Base-by-base conservation (phyloP, 1,139 yeast genomes). In the Suhomyces yuchorum region DNA sequence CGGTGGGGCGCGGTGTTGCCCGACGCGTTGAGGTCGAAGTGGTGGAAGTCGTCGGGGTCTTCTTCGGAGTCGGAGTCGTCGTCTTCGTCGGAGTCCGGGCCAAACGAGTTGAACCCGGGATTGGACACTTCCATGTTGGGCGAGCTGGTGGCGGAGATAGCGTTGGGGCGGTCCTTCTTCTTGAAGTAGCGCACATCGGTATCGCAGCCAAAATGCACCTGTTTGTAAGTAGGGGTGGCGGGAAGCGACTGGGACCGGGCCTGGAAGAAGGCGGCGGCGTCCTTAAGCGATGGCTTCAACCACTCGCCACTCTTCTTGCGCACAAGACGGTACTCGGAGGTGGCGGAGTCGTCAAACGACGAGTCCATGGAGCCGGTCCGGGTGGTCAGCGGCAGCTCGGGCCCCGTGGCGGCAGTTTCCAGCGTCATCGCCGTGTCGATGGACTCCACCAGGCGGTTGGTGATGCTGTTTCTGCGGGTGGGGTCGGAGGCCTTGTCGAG, bases 221-320 rank as follows among this genome's bases (percentile, higher is more conserved):
- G 83, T 55, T 89, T 89, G 52, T 77, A 75, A 17, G 87, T 80
- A 0, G 88, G 87, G 3, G 95, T 85, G 0, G 86, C 71, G 2
- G 96, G 96, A 70, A 87, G 76, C 11, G 91, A 84, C 55, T 77
- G 75, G 30, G 77, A 62, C 47, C 88, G 69, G 19, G 65, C 65
- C 38, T 69, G 68, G 38, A 81, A 67, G 38, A 58, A 59, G 68
- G 68, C 50, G 73, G 62, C 42, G 5, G 42, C 28, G 19, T 60
- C 66, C 60, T 85, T 87, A 46, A 89, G 72, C 20, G 89, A 84
- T 3, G 92, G 81, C 60, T 87, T 87, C 42, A 89, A 87, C 36
- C 87, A 71, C 61, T 89, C 96, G 20, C 96, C 96, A 4, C 89
- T 81, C 66, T 89, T 89, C 61, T 85, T 87, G 20, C 90, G 80